Evolutionary conservation across 331 rosid species (phyloP).

Genomic region (Malus hybrid): DNA sequence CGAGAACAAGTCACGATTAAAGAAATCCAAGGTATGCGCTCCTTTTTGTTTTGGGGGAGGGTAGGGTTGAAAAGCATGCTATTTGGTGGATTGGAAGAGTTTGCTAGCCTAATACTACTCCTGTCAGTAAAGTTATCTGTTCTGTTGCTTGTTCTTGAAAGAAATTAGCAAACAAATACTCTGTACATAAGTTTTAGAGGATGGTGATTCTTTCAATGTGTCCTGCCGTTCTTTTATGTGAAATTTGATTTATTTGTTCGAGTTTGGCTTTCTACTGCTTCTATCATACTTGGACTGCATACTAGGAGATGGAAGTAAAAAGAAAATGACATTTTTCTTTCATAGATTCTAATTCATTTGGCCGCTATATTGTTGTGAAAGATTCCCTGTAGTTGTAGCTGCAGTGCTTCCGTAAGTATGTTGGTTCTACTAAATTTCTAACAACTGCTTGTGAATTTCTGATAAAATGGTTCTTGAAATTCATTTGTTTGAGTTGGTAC

Average conservation of each 20-base stretch:
- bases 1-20: slow-evolving; percentile 88
- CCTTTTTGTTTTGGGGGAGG: background rate
- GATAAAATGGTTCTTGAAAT: background rate
- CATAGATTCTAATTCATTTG: background rate
- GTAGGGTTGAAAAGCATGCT: background rate
- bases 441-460: background rate
- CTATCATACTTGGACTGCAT: background rate
- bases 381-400: background rate
- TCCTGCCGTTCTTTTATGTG: too few species aligned
- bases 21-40: slow-evolving; percentile 73
- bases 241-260: too few species aligned
- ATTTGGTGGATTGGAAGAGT: background rate
- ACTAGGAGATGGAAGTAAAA: background rate
- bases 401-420: background rate
- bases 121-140: background rate
- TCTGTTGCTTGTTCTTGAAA: background rate
- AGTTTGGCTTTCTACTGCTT: too few species aligned
- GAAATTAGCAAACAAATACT: background rate
- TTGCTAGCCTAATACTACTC: background rate
- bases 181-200: too few species aligned
- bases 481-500: background rate
- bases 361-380: background rate
- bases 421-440: background rate
- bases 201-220: too few species aligned
- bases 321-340: background rate